Percentiles rank a stretch among this genome's conserved stretches.
phyloP scores from a whole-genome alignment of 345 rosid species.

The Gossypium anomalum region DNA sequence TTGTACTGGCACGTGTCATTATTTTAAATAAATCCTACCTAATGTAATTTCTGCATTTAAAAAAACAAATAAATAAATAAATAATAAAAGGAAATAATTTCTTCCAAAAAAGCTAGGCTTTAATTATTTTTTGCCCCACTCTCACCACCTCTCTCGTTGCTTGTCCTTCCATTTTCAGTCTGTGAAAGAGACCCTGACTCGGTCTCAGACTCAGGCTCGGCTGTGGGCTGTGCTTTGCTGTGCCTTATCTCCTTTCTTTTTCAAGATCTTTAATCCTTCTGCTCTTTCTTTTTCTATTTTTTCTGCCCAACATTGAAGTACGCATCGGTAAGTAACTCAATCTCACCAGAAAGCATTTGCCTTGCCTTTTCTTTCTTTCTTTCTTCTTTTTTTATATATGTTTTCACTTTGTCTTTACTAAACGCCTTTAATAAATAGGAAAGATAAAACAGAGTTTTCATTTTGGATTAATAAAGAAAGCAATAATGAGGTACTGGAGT shows the following conservation, averaged over 20 bases:
- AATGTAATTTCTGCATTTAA: background rate
- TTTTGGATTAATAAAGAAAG: background rate
- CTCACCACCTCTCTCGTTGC: background rate
- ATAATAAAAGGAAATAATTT: background rate
- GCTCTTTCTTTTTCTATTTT: background rate
- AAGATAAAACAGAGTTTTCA: background rate
- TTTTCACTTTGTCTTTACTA: background rate
- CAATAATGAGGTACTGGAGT: slow-evolving; percentile 11
- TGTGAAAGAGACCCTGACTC: background rate
- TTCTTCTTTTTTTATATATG: too few species aligned
- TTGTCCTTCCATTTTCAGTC: background rate
- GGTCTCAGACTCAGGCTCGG: background rate
- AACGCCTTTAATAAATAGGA: background rate
- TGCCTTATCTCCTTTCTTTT: slow-evolving; percentile 3
- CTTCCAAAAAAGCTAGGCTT: background rate
- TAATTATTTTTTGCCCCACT: background rate
- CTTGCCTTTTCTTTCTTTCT: background rate
- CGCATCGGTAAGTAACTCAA: slow-evolving; percentile 6
- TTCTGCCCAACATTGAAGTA: background rate
- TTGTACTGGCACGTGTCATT: slow-evolving; percentile 20
- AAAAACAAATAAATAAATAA: background rate
- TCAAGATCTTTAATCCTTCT: background rate
- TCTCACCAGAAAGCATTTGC: background rate
- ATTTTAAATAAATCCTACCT: background rate
- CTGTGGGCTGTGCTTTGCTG: slow-evolving; percentile 5